Evolutionary conservation across 2,329 filamentous ascomycete species (phyloP), one percentile per base, ranked within the genome.

Genomic region (Curvularia hawaiiensis): DNA sequence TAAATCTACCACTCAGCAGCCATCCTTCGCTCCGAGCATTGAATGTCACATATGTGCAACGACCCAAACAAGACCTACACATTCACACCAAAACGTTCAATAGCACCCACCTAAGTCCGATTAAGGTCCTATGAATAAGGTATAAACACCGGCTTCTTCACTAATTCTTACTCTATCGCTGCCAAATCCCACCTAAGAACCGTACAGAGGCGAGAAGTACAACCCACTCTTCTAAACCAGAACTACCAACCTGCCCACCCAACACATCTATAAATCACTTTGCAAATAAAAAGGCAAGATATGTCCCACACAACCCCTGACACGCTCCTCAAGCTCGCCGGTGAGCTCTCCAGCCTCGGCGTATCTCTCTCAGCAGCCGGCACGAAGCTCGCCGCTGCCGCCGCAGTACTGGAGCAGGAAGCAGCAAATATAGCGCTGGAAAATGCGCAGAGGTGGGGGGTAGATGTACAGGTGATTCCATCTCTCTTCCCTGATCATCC

Each of bases 391-490:
- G 59, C 63, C 3, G 38, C 52, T 4, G 61, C 61, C 18, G 68
- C 66, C 12, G 49, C 51, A 11, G 26, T 54, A 3, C 59, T 71
- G 0, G 64, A 68, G 43, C 59, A 68, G 52, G 66, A 70, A 62
- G 64, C 66, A 2, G 68, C 67, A 1, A 68, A 68, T 30, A 46
- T 70, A 8, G 68, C 68, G 1, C 54, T 65, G 12, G 64, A 65
- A 14, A 60, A 63, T 22, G 56, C 68, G 9, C 66, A 61, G 50
- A 54, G 59, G 10, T 69, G 64, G 64, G 65, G 66, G 2, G 63
- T 68, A 10, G 66, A 69, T 50, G 63, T 70, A 2, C 64, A 66
- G 28, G 63, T 67, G 31, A 39, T 26, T 10, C 0, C 6, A 18
- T 1, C n/a, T 9, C 33, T 24, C 48, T 16, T 3, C 18, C 6